Conservation (phyloP, 306 rosid species). For the Cyamopsis tetragonoloba region DNA sequence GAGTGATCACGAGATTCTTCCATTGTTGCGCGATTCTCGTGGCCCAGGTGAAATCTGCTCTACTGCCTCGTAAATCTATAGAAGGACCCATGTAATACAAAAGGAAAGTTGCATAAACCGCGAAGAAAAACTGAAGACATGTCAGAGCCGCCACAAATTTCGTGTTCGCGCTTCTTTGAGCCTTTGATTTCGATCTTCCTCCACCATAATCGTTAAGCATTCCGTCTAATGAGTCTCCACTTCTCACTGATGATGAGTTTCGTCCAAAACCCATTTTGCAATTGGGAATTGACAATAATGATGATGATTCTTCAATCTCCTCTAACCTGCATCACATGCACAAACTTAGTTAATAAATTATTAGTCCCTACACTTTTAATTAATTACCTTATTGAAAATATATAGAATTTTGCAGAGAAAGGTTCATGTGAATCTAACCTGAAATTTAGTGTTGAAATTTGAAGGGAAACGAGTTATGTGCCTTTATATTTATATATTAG, state of each 20-base stretch:
- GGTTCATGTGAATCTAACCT: conserved; percentile 33
- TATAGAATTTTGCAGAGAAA: not conserved
- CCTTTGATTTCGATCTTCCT: conserved; percentile 51
- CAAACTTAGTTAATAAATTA: too few species aligned
- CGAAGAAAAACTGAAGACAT: conserved; percentile 83
- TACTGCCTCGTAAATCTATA: conserved; percentile 66
- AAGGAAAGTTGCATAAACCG: conserved; percentile 81
- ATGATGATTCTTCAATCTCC: too few species aligned
- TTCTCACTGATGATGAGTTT: conserved; percentile 28
- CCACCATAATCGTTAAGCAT: conserved; percentile 78
- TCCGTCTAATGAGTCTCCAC: conserved; percentile 77
- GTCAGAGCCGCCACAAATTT: conserved; percentile 69
- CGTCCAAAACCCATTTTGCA: conserved; percentile 48
- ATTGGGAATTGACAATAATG: not conserved
- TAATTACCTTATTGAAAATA: not conserved
- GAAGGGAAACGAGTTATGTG: conserved; percentile 14
- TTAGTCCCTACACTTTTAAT: not conserved
- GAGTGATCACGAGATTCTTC: conserved; percentile 59
- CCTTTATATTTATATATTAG: conserved; percentile 5
- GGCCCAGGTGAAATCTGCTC: conserved; percentile 81
- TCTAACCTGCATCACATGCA: conserved; percentile 38
- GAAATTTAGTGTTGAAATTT: conserved; percentile 23
- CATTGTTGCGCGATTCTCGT: conserved; percentile 76
- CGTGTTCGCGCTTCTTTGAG: conserved; percentile 42
- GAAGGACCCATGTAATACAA: conserved; percentile 87